phyloP scores from a whole-genome alignment of 495 filamentous ascomycete species.

The Neurospora sp. region DNA sequence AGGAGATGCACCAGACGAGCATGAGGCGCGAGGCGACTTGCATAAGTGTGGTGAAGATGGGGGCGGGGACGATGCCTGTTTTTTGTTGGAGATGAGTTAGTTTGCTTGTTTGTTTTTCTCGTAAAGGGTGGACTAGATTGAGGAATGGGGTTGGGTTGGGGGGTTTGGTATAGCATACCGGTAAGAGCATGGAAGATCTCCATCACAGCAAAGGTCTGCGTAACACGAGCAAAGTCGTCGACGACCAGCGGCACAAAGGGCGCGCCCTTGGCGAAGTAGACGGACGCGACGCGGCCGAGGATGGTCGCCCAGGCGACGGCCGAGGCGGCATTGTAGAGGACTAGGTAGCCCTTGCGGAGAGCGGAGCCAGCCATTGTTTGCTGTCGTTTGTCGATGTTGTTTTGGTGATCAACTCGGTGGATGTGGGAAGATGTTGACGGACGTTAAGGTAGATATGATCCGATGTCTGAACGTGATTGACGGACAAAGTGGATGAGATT shows the following conservation, averaged over 20 bases:
- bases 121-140: background rate
- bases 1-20: slow-evolving; percentile 71
- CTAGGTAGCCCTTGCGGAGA: slow-evolving; percentile 54
- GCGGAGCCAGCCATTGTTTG: slow-evolving; percentile 15
- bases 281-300: slow-evolving; percentile 44
- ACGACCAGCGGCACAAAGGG: slow-evolving; percentile 36
- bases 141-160: background rate
- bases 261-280: slow-evolving; percentile 17
- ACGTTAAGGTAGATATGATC: background rate
- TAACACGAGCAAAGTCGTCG: slow-evolving; percentile 60
- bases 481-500: background rate
- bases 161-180: slow-evolving; percentile 35
- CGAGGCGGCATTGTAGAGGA: slow-evolving; percentile 72
- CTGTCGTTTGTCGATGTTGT: background rate
- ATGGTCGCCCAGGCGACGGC: slow-evolving; percentile 66
- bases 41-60: slow-evolving; percentile 74
- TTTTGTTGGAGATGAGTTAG: background rate
- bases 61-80: slow-evolving; percentile 70
- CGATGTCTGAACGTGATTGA: background rate
- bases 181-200: slow-evolving; percentile 72
- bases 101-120: background rate
- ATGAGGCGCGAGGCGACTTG: slow-evolving; percentile 77
- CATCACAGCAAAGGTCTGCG: slow-evolving; percentile 71
- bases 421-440: background rate
- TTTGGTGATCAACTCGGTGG: background rate